phyloP scores from a whole-genome alignment of 257 asterid genomes.

The Solanum rostratum region DNA sequence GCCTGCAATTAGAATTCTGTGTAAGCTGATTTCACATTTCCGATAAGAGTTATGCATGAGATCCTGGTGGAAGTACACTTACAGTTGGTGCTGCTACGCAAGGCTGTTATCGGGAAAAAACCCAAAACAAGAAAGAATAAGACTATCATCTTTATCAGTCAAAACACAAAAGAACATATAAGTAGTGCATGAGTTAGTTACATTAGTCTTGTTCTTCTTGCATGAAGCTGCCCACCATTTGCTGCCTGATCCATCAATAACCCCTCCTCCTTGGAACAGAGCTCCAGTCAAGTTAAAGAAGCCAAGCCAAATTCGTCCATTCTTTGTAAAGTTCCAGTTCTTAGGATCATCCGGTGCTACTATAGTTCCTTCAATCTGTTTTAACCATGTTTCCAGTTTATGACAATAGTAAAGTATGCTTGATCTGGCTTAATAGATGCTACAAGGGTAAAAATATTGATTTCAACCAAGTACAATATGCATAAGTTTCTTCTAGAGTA shows the following conservation, averaged over 20 bases:
- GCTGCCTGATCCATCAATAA: slow-evolving; percentile 90
- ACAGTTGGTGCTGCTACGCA: slow-evolving; percentile 95
- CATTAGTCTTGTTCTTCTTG: slow-evolving; percentile 89
- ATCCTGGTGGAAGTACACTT: slow-evolving; percentile 1
- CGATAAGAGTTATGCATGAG: not conserved
- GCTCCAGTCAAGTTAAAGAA: slow-evolving; percentile 48
- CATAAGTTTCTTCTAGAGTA: not conserved
- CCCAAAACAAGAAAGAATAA: not conserved
- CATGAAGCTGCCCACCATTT: slow-evolving; percentile 99
- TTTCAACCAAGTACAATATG: not conserved
- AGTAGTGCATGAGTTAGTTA: slow-evolving; percentile 11
- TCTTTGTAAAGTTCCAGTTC: slow-evolving; percentile 56
- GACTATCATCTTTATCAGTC: not conserved
- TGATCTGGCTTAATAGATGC: not conserved
- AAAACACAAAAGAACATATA: not conserved
- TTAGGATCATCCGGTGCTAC: slow-evolving; percentile 81
- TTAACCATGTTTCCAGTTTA: not conserved
- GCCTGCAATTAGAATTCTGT: slow-evolving; percentile 43
- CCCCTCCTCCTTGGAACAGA: slow-evolving; percentile 71
- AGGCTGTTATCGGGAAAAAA: slow-evolving; percentile 34
- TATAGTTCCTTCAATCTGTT: slow-evolving; percentile 84
- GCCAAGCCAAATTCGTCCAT: slow-evolving; percentile 63
- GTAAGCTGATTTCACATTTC: not conserved
- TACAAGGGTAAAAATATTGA: not conserved
- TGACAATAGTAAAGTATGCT: not conserved